Evolutionary conservation across 2,329 filamentous ascomycete genomes (phyloP).

Genomic region (Claviceps fusiformis): DNA sequence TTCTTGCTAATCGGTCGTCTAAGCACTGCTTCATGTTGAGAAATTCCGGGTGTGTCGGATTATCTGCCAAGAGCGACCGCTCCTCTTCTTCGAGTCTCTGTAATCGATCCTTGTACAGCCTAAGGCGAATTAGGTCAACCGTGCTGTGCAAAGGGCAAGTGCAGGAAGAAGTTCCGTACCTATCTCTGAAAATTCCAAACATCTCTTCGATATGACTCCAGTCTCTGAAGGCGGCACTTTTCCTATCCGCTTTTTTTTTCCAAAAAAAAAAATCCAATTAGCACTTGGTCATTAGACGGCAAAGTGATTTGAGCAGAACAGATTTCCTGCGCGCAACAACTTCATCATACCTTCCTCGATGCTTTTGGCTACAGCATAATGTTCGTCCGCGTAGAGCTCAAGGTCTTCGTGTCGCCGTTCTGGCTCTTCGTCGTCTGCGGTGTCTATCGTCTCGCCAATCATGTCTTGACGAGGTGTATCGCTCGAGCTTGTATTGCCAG

Average conservation of each 20-base stretch:
- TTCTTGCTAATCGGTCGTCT: constrained; percentile 68
- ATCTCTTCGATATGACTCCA: constrained; percentile 73
- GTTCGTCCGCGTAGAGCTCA: constrained; percentile 34
- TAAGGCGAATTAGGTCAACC: constrained; percentile 20
- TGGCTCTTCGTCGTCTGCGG: constrained; percentile 26
- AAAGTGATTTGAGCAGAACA: neutral
- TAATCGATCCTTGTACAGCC: constrained; percentile 78
- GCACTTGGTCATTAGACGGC: constrained; percentile 3
- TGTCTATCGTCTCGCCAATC: constrained; percentile 19
- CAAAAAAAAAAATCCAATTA: constrained; percentile 7
- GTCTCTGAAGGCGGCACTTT: constrained; percentile 66
- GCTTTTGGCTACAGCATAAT: constrained; percentile 43
- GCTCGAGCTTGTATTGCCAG: neutral
- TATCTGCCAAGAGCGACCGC: constrained; percentile 42
- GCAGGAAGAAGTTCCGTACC: constrained; percentile 31
- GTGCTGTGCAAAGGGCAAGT: neutral
- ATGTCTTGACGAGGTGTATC: constrained; percentile 15
- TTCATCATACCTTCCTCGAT: constrained; percentile 52
- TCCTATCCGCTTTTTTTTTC: constrained; percentile 55
- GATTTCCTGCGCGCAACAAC: neutral
- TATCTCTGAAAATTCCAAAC: constrained; percentile 74
- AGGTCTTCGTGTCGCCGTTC: constrained; percentile 37
- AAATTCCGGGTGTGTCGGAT: constrained; percentile 78
- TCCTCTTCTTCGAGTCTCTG: constrained; percentile 64
- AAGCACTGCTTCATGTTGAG: constrained; percentile 81